Base-by-base conservation (phyloP, 768 basidiomycete species). In the Mycena indigotica region DNA sequence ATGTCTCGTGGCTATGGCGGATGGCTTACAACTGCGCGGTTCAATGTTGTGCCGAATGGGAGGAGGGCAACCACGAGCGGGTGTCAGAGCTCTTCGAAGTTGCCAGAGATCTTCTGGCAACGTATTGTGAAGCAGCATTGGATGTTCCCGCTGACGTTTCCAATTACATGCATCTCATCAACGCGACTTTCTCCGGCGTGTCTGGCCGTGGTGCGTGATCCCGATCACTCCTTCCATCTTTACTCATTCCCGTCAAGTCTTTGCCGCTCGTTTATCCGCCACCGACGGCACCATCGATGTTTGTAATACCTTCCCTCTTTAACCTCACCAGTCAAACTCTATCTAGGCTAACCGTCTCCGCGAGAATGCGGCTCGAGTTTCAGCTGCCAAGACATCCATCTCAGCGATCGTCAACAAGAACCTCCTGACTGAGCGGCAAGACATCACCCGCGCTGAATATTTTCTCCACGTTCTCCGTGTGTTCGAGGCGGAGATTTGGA, bases 1-100 rank as follows among this genome's bases (percentile, higher is more conserved):
- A 94, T 65, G 68, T 94, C 66, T 91, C 91, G 30, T 94, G 93
- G 92, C 75, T 94, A 62, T 94, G 92, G 92, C 80, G 92, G 67
- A 88, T 86, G 32, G 88, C 91, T 28, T 94, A 93, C 73, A 94
- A 94, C 71, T 84, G 82, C 59, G 93, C 91, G 55, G 80, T 91
- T 46, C 85, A 91, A 71, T 91, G 89, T 28, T 91, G 90, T 67
- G 77, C 83, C 49, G 85, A 86, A 66, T 93, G 93, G 92, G 84
- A 85, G 66, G 73, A 82, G 40, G 77, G 79, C n/a, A 44, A 44
- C 59, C 84, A 86, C 60, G 82, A 83, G 44, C 79, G 77, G 62
- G 83, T 89, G 35, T 82, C 89, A 44, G 78, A 86, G 53, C 72
- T 91, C 48, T 94, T 94, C 73, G 85, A 85, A 63, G 73, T 85